phyloP scores from a whole-genome alignment of 164 flowering plant species.

The Berberis vulgaris region DNA sequence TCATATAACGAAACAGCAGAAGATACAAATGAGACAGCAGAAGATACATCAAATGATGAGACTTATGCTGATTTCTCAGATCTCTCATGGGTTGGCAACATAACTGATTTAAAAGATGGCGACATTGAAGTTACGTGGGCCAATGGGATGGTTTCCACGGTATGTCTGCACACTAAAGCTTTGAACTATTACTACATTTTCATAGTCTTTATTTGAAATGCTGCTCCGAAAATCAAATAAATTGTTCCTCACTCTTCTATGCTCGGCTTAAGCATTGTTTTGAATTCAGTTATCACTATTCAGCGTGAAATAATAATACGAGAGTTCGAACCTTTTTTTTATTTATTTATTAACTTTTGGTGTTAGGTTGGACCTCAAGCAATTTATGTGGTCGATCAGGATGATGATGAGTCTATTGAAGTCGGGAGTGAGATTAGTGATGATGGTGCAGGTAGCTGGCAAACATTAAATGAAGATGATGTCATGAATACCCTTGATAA shows the following conservation, averaged over 20 bases:
- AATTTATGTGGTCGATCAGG: slow-evolving; percentile 91
- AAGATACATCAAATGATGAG: slow-evolving; percentile 24
- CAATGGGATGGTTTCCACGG: slow-evolving; percentile 93
- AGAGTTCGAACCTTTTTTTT: no score
- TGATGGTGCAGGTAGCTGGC: slow-evolving; percentile 91
- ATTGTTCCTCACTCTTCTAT: no score
- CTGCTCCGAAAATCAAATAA: no score
- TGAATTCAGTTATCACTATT: no score
- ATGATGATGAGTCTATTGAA: slow-evolving; percentile 77
- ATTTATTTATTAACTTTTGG: slow-evolving; percentile 4
- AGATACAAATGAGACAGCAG: slow-evolving; percentile 18
- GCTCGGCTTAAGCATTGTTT: no score
- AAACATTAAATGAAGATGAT: slow-evolving; percentile 85
- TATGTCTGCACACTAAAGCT: slow-evolving; percentile 16
- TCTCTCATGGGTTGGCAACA: slow-evolving; percentile 97
- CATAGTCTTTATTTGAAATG: no score
- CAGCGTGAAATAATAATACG: no score
- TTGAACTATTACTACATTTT: neutral
- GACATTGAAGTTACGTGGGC: slow-evolving; percentile 99
- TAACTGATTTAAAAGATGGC: slow-evolving; percentile 85
- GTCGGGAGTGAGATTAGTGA: slow-evolving; percentile 71
- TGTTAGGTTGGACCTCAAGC: slow-evolving; percentile 99
- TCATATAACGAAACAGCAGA: slow-evolving; percentile 4
- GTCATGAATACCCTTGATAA: slow-evolving; percentile 35
- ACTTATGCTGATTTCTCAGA: slow-evolving; percentile 33